Evolutionary conservation across 495 filamentous ascomycete species (phyloP).

Genomic region (Penicillium turbatum): DNA sequence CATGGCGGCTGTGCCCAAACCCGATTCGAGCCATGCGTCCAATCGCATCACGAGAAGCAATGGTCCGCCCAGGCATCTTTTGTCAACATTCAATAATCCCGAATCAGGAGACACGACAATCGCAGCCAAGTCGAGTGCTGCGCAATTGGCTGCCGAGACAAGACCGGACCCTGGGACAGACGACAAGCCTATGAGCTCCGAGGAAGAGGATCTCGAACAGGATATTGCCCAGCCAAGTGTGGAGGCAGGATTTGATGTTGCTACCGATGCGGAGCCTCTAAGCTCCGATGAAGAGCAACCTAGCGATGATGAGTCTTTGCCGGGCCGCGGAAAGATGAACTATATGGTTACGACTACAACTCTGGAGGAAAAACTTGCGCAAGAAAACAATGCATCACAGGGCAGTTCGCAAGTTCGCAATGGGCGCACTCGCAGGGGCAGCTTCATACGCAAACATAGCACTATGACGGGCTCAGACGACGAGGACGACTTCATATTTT

Average conservation of each 20-base stretch:
- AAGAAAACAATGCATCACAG: not conserved
- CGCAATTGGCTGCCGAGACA: not conserved
- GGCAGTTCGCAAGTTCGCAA: conserved; percentile 3
- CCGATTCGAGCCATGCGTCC: conserved; percentile 25
- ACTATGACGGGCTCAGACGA: conserved; percentile 10
- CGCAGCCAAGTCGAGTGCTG: not conserved
- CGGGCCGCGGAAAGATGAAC: not conserved
- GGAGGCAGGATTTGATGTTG: not conserved
- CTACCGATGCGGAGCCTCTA: not conserved
- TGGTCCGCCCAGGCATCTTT: conserved; percentile 3
- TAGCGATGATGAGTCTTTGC: not conserved
- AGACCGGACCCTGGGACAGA: conserved; percentile 21
- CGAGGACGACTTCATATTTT: conserved; percentile 18
- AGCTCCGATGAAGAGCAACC: not conserved
- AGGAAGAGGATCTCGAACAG: conserved; percentile 7
- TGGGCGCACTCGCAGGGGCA: not conserved
- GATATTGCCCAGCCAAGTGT: not conserved
- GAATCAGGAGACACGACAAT: not conserved
- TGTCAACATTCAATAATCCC: conserved; percentile 24
- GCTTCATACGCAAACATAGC: conserved; percentile 3
- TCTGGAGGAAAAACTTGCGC: conserved; percentile 22
- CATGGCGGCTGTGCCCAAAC: conserved; percentile 19
- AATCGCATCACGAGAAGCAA: conserved; percentile 14
- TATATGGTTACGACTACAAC: conserved; percentile 10
- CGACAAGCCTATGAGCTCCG: conserved; percentile 25